Conservation (phyloP, 371 early-diverging fungal genomes). For the Mucor racemosus region DNA sequence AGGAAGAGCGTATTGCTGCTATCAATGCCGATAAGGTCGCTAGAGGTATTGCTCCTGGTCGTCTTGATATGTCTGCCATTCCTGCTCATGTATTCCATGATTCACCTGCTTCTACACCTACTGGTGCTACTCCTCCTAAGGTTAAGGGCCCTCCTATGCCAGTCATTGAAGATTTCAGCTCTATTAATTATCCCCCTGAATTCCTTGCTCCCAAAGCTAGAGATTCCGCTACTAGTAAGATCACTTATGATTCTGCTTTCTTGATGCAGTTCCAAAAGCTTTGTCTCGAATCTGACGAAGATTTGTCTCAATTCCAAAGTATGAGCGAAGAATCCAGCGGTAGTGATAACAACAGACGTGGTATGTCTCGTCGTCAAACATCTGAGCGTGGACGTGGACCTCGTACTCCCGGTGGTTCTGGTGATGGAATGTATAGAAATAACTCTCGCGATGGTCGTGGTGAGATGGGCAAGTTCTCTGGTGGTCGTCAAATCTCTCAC, state of each 20-base stretch:
- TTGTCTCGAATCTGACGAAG: conserved; percentile 69
- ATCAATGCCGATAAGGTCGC: conserved; percentile 42
- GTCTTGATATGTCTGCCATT: conserved; percentile 39
- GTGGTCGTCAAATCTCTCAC: conserved; percentile 49
- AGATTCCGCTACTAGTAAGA: conserved; percentile 53
- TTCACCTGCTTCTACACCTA: conserved; percentile 23
- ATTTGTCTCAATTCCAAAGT: conserved; percentile 70
- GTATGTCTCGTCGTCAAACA: conserved; percentile 58
- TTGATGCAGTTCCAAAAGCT: conserved; percentile 78
- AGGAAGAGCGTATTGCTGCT: conserved; percentile 40
- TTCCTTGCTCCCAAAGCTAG: conserved; percentile 48
- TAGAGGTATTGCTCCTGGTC: conserved; percentile 37
- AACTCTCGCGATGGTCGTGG: conserved; percentile 46
- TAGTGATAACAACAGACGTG: conserved; percentile 24
- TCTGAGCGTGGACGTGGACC: conserved; percentile 68
- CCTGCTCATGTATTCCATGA: conserved; percentile 33
- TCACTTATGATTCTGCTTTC: conserved; percentile 74
- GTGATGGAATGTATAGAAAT: conserved; percentile 52
- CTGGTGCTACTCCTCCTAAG: conserved; percentile 19
- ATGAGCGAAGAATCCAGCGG: conserved; percentile 60
- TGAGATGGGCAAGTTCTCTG: conserved; percentile 57
- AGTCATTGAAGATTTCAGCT: conserved; percentile 40
- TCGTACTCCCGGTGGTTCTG: conserved; percentile 48
- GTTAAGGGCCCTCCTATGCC: conserved; percentile 38
- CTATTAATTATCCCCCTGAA: conserved; percentile 48